Evolutionary conservation across 1,284 basidiomycete species (phyloP).

Genomic region (Microbotryum lychnidis-dioicae): DNA sequence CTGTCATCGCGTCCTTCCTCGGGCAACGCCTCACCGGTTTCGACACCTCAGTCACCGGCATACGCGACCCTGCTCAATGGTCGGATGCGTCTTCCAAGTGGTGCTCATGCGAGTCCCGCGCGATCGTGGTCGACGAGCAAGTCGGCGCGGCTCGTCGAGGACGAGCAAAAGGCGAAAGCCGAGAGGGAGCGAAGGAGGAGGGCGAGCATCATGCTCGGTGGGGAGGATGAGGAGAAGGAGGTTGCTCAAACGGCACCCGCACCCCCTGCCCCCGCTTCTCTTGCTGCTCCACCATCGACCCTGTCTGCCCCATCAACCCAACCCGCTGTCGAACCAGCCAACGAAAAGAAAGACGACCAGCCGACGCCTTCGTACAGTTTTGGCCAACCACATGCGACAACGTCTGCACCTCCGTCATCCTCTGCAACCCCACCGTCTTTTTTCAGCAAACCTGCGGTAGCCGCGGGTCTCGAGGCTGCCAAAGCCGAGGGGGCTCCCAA

Average conservation of each 20-base stretch:
- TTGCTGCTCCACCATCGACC: neutral
- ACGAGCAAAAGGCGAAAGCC: conserved; percentile 10
- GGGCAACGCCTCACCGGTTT: neutral
- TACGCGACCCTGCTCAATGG: conserved; percentile 14
- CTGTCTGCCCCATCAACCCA: no score
- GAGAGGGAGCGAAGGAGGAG: conserved; percentile 17
- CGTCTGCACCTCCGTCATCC: neutral
- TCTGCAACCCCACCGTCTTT: no score
- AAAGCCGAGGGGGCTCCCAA: no score
- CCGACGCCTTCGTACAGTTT: conserved; percentile 18
- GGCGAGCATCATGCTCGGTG: conserved; percentile 18
- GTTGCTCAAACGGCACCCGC: neutral
- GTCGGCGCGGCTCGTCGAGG: conserved; percentile 11
- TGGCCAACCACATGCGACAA: neutral
- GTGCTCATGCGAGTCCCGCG: neutral
- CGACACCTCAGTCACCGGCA: conserved; percentile 2
- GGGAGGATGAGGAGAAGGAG: conserved; percentile 9
- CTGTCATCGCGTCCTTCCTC: conserved; percentile 1
- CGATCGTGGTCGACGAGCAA: conserved; percentile 15
- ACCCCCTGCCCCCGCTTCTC: neutral
- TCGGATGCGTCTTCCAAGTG: conserved; percentile 11
- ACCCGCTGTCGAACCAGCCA: no score
- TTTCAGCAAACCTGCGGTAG: no score
- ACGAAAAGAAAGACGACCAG: conserved; percentile 7
- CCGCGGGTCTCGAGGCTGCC: no score